A percentile compares a stretch with the other conserved stretches of the same genome.
phyloP scores from a whole-genome alignment of 2,329 filamentous ascomycete species.

The Chalaropsis ovoidea region DNA sequence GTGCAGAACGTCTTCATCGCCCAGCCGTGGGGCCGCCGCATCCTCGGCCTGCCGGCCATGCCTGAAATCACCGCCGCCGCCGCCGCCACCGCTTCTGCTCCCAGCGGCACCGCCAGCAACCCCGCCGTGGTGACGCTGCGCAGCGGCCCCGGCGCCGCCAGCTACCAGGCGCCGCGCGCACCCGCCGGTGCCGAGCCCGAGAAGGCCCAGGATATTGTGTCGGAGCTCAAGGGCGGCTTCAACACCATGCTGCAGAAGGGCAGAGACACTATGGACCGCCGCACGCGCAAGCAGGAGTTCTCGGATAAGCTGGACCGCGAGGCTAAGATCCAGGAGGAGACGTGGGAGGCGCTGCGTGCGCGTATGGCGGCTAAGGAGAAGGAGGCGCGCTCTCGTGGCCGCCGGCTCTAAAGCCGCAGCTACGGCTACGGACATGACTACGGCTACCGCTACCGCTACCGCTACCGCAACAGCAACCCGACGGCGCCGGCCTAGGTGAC shows the following conservation, averaged over 20 bases:
- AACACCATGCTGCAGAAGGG: slow-evolving; percentile 33
- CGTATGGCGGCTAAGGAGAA: slow-evolving; percentile 34
- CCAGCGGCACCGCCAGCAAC: slow-evolving; percentile 12
- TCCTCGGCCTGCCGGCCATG: slow-evolving; percentile 33
- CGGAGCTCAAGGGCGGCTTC: slow-evolving; percentile 35
- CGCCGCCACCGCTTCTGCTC: slow-evolving; percentile 22
- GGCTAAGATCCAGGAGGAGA: slow-evolving; percentile 29
- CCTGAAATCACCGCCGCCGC: slow-evolving; percentile 18
- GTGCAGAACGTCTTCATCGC: slow-evolving; percentile 35
- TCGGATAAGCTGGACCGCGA: slow-evolving; percentile 34
- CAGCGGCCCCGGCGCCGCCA: slow-evolving; percentile 19
- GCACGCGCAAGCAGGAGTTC: slow-evolving; percentile 33
- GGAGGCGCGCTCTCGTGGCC: slow-evolving; percentile 31
- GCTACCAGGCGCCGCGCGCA: slow-evolving; percentile 34
- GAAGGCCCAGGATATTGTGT: slow-evolving; percentile 30
- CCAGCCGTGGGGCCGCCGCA: slow-evolving; percentile 35
- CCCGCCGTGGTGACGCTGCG: background rate
- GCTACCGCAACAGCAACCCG: background rate
- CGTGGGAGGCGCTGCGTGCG: slow-evolving; percentile 30
- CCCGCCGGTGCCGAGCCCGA: slow-evolving; percentile 21
- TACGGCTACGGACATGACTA: background rate
- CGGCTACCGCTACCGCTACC: background rate
- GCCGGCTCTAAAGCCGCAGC: slow-evolving; percentile 16
- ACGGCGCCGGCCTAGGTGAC: background rate
- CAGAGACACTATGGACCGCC: slow-evolving; percentile 31